Percentiles rank a stretch among this genome's conserved stretches.
Conservation (phyloP, 148 eudicot species). For the Rheum nobile region DNA sequence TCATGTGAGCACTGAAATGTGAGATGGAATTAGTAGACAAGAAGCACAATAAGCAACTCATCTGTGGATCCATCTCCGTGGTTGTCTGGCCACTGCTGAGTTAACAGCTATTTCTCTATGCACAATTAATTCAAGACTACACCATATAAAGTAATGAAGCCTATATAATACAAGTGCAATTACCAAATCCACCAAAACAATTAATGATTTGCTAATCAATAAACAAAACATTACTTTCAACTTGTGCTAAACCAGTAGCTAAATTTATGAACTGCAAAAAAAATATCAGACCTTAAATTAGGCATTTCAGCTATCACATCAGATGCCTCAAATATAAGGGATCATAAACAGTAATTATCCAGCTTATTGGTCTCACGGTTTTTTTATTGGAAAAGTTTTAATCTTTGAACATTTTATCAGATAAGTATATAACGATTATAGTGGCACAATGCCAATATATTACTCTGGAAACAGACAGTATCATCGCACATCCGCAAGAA, state of each 20-base stretch:
- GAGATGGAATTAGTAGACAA: background rate
- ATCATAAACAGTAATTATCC: no score
- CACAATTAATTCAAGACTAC: background rate
- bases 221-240: no score
- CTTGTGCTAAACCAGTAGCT: background rate
- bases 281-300: no score
- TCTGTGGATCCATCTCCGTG: background rate
- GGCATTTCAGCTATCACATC: no score
- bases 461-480: background rate
- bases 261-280: background rate
- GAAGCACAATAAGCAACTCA: background rate
- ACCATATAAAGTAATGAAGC: background rate
- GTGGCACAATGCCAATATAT: no score
- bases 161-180: background rate
- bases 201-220: background rate
- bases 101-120: background rate
- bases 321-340: no score
- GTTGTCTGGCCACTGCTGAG: constrained; percentile 1
- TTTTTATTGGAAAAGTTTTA: no score
- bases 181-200: background rate
- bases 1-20: background rate
- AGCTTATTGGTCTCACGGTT: no score
- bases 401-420: background rate
- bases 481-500: background rate
- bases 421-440: no score